Percentiles rank a stretch among this genome's conserved stretches.
Conservation (phyloP, 75 land plant genomes). For the Chamaecyparis obtusa region DNA sequence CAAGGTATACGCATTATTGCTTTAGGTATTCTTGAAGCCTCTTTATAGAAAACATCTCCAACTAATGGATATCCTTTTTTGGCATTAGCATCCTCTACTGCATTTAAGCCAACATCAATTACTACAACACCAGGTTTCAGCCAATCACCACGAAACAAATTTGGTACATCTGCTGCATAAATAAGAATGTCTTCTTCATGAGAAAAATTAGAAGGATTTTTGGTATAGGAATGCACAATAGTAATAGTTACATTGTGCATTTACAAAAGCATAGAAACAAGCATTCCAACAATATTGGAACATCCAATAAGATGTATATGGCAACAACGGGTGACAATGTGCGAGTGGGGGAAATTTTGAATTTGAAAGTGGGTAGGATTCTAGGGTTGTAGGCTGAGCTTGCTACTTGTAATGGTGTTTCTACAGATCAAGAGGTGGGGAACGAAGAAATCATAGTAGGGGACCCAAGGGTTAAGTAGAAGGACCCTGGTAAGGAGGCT, state of each 20-base stretch:
- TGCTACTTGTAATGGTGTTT: too few relatives aligned
- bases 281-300: slow-evolving; percentile 86
- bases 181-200: slow-evolving; percentile 79
- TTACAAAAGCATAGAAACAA: slow-evolving; percentile 80
- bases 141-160: slow-evolving; percentile 68
- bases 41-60: slow-evolving; percentile 88
- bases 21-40: slow-evolving; percentile 59
- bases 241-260: slow-evolving; percentile 88
- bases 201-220: slow-evolving; percentile 59
- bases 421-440: too few relatives aligned
- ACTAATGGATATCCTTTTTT: slow-evolving; percentile 70
- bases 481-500: too few relatives aligned
- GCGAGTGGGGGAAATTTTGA: too few relatives aligned
- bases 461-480: too few relatives aligned
- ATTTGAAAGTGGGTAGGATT: too few relatives aligned
- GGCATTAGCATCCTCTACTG: slow-evolving; percentile 65
- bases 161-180: slow-evolving; percentile 68
- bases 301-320: too few relatives aligned
- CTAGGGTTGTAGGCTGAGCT: too few relatives aligned
- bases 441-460: too few relatives aligned
- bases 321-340: too few relatives aligned
- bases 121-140: slow-evolving; percentile 92
- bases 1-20: slow-evolving; percentile 89
- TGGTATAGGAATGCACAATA: slow-evolving; percentile 57
- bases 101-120: slow-evolving; percentile 85